Base-by-base conservation (phyloP, 306 rosid species). In the Alnus rubra region DNA sequence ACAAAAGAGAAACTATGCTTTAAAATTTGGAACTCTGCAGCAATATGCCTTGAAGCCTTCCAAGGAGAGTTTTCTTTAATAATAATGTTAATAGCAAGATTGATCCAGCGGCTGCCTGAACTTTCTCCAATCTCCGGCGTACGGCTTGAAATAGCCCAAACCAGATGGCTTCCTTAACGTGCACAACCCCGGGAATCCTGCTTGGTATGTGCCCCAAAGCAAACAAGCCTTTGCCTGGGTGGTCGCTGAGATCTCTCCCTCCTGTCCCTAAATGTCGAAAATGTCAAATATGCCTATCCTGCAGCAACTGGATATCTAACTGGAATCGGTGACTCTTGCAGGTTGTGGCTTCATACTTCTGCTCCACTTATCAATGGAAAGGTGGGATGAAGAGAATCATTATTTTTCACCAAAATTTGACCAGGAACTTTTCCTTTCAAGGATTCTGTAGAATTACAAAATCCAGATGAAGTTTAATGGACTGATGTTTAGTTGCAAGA, bases 361-460 rank as follows among this genome's bases (percentile, higher is more conserved):
- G 78, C 74, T 80, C 81, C 72, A 42, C 2, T 13, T 52, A 55
- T 64, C 39, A 68, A n/a, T 12, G 74, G 52, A 72, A 78, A 81
- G 30, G 75, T 63, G 54, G 76, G 84, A 56, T 37, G 68, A 45
- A 60, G 75, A 80, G 84, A 52, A 80, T 88, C 75, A 2, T 28
- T 51, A 81, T 79, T 63, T 77, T 82, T 77, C 11, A 82, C 11
- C 42, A 88, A 77, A 35, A 63, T 76, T 76, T 79, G 88, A 80
- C 86, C 76, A 75, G 65, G 76, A 2, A 48, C 56, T 82, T 82
- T 78, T 79, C 90, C 82, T 70, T 54, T 90, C 80, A 92, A 83
- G 71, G 87, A 87, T 70, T 83, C 97, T 94, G 96, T 49, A 70
- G 69, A 87, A 82, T 70, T 82, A 71, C 69, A 82, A 31, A 23